Percentiles rank a stretch among this genome's conserved stretches.
Evolutionary conservation across 2,329 filamentous ascomycete genomes (phyloP).

Genomic region (Aspergillus nomiae): DNA sequence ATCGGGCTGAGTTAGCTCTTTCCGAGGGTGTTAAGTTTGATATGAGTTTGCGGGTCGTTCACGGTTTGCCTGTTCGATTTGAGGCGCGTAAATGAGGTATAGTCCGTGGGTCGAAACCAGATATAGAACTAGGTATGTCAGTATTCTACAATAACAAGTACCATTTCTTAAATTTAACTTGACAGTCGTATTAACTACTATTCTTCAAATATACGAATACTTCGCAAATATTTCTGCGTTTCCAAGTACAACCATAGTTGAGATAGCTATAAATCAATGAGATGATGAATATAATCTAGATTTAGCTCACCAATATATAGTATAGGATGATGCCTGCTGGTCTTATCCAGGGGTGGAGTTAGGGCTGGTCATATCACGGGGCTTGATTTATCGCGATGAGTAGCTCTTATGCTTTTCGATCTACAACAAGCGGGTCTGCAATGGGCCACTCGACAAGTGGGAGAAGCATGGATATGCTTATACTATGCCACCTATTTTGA

Average conservation of each 20-base stretch:
- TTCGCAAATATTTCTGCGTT: too few species aligned
- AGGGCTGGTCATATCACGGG: background rate
- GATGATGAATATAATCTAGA: too few species aligned
- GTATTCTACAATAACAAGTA: too few species aligned
- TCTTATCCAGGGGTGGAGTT: background rate
- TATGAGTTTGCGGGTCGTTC: constrained; percentile 6
- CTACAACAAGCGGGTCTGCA: background rate
- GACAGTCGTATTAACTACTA: too few species aligned
- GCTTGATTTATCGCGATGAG: background rate
- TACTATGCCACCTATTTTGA: background rate
- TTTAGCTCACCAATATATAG: background rate
- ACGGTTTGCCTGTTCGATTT: background rate
- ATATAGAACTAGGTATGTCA: too few species aligned
- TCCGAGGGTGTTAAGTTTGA: constrained; percentile 4
- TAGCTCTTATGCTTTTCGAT: background rate
- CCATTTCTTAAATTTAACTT: too few species aligned
- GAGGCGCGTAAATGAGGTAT: too few species aligned
- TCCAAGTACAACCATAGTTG: too few species aligned
- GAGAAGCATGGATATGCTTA: background rate
- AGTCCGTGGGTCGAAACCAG: too few species aligned
- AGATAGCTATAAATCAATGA: too few species aligned
- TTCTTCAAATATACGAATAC: too few species aligned
- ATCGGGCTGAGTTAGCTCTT: constrained; percentile 2
- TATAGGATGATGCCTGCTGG: background rate
- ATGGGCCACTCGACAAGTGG: background rate